A percentile compares a stretch with the other conserved stretches of the same genome.
Conservation (phyloP, 192 early-diverging fungal genomes). For the Coemansia sp. region DNA sequence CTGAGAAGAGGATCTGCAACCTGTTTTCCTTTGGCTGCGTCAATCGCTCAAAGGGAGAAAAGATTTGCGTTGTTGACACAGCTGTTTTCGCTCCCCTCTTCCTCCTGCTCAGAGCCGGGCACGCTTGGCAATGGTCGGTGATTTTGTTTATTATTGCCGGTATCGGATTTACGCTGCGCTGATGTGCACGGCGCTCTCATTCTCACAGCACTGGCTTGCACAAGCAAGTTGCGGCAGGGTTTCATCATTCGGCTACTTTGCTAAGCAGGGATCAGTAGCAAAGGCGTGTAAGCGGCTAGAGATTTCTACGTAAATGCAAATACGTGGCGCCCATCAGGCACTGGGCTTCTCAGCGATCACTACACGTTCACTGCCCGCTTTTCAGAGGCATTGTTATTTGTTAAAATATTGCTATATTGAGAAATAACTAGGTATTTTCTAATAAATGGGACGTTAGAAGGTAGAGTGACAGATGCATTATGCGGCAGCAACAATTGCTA, state of each 20-base stretch:
- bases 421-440: background rate
- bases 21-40: conserved; percentile 1
- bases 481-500: background rate
- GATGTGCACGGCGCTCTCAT: too few species aligned
- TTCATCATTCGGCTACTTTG: too few species aligned
- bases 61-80: conserved; percentile 5
- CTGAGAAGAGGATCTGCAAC: conserved; percentile 4
- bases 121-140: too few species aligned
- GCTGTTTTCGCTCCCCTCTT: background rate
- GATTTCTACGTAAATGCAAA: too few species aligned
- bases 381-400: too few species aligned
- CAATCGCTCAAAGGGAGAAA: conserved; percentile 1
- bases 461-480: conserved; percentile 4
- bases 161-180: background rate
- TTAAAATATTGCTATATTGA: background rate
- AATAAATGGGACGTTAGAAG: background rate
- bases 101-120: background rate
- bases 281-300: too few species aligned
- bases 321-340: too few species aligned
- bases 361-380: too few species aligned
- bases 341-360: too few species aligned
- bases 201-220: too few species aligned
- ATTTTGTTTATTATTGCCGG: too few species aligned
- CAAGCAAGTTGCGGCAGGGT: background rate
- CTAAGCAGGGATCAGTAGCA: too few species aligned